These are phyloP conservation scores for Botryotinia convoluta DNA, from an alignment of 2,329 filamentous ascomycete species.

Conservation along the genomic window DNA sequence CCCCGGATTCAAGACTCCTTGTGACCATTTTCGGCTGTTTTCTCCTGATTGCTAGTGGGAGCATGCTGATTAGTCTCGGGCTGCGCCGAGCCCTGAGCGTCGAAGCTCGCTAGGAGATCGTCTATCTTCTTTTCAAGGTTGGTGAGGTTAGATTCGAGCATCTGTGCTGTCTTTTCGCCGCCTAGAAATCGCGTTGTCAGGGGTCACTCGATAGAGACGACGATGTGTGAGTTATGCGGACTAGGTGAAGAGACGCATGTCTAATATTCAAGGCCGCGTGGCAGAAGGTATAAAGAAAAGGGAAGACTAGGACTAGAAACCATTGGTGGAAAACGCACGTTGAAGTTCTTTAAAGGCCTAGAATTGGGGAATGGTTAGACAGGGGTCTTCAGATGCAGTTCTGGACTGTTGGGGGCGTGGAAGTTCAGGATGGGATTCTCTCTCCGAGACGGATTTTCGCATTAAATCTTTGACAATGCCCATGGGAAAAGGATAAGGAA, in stretches of 20 bases:
- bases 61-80: not conserved
- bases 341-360: constrained; percentile 21
- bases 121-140: constrained; percentile 56
- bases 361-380: constrained; percentile 10
- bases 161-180: constrained; percentile 53
- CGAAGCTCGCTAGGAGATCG: constrained; percentile 51
- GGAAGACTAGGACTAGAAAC: not conserved
- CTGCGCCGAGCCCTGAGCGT: constrained; percentile 32
- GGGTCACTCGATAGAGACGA: not conserved
- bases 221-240: not conserved
- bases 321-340: constrained; percentile 12
- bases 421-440: constrained; percentile 6
- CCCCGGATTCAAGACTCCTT: not conserved
- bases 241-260: not conserved
- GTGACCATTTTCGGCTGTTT: not conserved
- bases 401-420: not conserved
- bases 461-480: not conserved
- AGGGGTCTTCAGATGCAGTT: constrained; percentile 5
- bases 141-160: constrained; percentile 52
- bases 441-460: not conserved
- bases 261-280: not conserved
- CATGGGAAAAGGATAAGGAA: not conserved
- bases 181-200: constrained; percentile 23
- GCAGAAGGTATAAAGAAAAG: not conserved
- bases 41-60: not conserved